Base-by-base conservation (phyloP, 1,139 yeast species). In the Candida sanyaensis region DNA sequence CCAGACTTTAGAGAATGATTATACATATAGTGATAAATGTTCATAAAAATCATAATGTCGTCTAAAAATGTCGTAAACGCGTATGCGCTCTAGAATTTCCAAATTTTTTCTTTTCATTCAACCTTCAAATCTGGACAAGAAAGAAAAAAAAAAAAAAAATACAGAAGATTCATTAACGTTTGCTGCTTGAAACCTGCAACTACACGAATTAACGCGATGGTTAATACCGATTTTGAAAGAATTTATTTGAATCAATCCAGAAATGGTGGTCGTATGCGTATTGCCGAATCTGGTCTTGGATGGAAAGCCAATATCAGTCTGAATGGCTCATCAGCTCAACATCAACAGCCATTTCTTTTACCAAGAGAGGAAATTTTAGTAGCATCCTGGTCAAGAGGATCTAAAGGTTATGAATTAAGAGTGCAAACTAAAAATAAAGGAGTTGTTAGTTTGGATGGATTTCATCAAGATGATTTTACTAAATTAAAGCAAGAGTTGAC, bases 221-320 rank as follows among this genome's bases (percentile, higher is more conserved):
- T 71, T 24, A 74, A 75, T 59, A 72, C 75, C 21, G 88, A 91
- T 64, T 92, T 88, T 63, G 97, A 91, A 62, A 83, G 85, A 65
- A 90, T 93, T 55, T 91, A 88, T 65, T 75, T 90, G 64, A 92
- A 95, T 68, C 96, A 88, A 66, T 88, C 96, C 51, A 83, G 84
- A 56, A 76, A 79, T 47, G 80, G 83, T 41, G 99, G 99, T 17
- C 85, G 96, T 58, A 87, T 93, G 80, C 89, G 99, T 68, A 81
- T 95, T 54, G 96, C 97, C 8, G 93, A 88, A 55, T 85, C 95
- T 13, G 99, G 99, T 43, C 78, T 93, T 40, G 99, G 99, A 43
- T 93, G 99, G 99, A 93, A 92, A 62, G 90, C 91, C 0, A 57
- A 68, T 5, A 44, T 54, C 26, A 17, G 12, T 28, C 32, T 28